Percentiles rank a stretch among this genome's conserved stretches.
Conservation (phyloP, 352 stramenopile species). For the Plasmopara viticola region DNA sequence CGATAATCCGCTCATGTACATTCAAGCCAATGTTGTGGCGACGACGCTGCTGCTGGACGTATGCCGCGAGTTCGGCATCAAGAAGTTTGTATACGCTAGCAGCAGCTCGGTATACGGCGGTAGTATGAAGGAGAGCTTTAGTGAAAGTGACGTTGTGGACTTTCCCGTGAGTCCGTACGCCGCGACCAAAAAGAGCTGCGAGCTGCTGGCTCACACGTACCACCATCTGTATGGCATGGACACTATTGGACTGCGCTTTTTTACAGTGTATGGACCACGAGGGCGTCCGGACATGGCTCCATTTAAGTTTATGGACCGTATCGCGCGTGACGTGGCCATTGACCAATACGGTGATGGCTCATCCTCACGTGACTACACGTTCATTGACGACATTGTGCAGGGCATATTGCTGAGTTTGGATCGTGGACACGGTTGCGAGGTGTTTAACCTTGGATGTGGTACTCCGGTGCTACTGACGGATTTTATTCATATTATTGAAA, state of each 20-base stretch:
- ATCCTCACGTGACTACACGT: constrained; percentile 96
- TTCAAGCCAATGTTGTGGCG: constrained; percentile 94
- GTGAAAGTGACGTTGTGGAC: constrained; percentile 87
- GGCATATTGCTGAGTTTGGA: constrained; percentile 84
- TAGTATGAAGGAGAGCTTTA: constrained; percentile 89
- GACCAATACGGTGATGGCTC: constrained; percentile 96
- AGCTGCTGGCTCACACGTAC: constrained; percentile 97
- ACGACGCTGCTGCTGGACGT: constrained; percentile 93
- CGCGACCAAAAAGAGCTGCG: constrained; percentile 96
- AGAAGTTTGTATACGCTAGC: constrained; percentile 95
- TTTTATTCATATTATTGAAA: constrained; percentile 95
- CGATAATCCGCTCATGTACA: constrained; percentile 96
- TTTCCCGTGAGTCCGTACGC: constrained; percentile 95
- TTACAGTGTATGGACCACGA: constrained; percentile 96
- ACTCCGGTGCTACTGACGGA: constrained; percentile 87
- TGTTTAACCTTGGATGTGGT: constrained; percentile 97
- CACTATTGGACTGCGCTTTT: constrained; percentile 95
- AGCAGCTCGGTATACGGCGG: constrained; percentile 94
- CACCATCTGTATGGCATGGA: constrained; percentile 95
- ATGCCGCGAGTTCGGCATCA: constrained; percentile 80
- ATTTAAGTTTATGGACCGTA: constrained; percentile 97
- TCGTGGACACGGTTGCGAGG: constrained; percentile 79
- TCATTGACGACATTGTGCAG: constrained; percentile 97
- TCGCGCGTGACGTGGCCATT: constrained; percentile 88
- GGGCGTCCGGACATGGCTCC: constrained; percentile 97